Evolutionary conservation across 495 filamentous ascomycete genomes (phyloP), one percentile per base, ranked within the genome.

Genomic region (Pseudoneurospora amorphoporcata): DNA sequence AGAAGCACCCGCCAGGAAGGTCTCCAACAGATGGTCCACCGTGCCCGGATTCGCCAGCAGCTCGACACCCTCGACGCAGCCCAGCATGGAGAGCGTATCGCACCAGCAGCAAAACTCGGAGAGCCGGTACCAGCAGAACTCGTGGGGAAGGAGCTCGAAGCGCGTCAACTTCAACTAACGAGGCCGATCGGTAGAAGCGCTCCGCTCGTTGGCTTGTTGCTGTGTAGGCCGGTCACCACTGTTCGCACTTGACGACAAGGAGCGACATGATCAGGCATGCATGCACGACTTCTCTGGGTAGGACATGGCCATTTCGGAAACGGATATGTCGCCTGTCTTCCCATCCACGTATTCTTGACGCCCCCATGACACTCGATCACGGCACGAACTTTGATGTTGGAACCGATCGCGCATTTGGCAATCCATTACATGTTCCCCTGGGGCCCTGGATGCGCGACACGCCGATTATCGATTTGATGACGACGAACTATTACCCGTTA

Each of bases 1-100:
- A 14, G 32, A 40, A 39, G 19, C 39, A 29, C 32, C 35, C 3
- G 72, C 74, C 17, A 74, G 75, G 71, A 85, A 83, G 81, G 79
- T 78, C 65, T 71, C 84, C 69, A 82, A 83, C 76, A 76, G 84
- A 47, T 83, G 85, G 79, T 83, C 83, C 35, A 80, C 80, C 17
- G 84, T 86, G 80, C 83, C 84, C 4, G 83, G 84, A 69, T 86
- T 86, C 47, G 83, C 83, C 68, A 82, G 80, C 23, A 70, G 14
- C 65, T 68, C 75, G 3, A 73, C 53, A 35, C 53, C 53, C 12
- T 35, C 53, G 53, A 65, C 35, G 29, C 53, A 65, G 29, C 53
- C 53, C 37, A 65, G 53, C 53, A 65, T 65, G 53, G 53, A 65
- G 53, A 65, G 29, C 53, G 53, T 65, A 32, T 65, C 53, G 29